Evolutionary conservation across 2,329 filamentous ascomycete genomes (phyloP), one percentile per base, ranked within the genome.

Genomic region (Dryadomyces sulphureus): DNA sequence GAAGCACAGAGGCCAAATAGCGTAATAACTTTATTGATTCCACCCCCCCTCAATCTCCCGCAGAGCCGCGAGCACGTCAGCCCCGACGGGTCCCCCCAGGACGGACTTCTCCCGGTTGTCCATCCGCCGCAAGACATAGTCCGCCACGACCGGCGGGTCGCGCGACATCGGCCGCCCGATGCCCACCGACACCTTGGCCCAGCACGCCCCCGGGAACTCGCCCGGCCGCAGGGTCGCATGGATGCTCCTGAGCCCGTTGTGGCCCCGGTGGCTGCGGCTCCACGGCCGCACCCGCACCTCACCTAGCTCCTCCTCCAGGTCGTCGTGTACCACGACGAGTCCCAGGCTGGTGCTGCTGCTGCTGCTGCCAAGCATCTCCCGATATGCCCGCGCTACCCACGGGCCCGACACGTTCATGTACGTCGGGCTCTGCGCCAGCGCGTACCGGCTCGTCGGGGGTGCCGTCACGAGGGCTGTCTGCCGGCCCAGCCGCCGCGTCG

Each of bases 401-500:
- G 72, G 68, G 0, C 92, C 92, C 2, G 79, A 85, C 5, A 82
- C 66, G 59, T 96, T 98, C 92, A 98, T 96, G 30, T 81, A 64
- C 0, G 75, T 77, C 0, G 81, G 77, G 27, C 79, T 87, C 59
- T 92, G 81, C 63, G 85, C 79, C 16, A 93, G 69, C 2, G 76
- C 82, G 58, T 75, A 78, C 34, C 71, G 75, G 3, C 60, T 52
- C 3, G 67, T 70, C 43, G 64, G 52, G 4, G 67, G 73, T 42
- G 69, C 52, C 4, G 67, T 73, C 42, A 69, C 65, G 24, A 68
- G 53, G 45, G 72, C 72, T 4, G 70, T 59, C 43, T 77, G 68
- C 30, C 73, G 68, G 45, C 73, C 68, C 57, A 66, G 58, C 44
- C 64, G 45, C 56, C 60, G 53, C 59, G 65, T 20, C 56, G 64